phyloP scores from a whole-genome alignment of 2,329 filamentous ascomycete genomes.

The Paramyrothecium sp. region DNA sequence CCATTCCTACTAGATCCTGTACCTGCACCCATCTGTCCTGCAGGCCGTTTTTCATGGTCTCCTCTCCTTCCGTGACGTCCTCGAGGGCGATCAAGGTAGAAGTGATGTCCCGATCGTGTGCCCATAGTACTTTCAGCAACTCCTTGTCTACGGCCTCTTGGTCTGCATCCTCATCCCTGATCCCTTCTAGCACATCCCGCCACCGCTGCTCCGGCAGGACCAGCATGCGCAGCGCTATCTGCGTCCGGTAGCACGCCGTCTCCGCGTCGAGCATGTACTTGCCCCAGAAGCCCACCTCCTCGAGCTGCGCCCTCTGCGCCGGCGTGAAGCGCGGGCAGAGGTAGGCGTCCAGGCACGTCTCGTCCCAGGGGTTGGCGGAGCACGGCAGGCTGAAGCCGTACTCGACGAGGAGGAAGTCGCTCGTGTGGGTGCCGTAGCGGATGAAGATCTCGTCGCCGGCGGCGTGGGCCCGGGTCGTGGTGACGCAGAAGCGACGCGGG shows the following conservation, averaged over 20 bases:
- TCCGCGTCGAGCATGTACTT: constrained; percentile 50
- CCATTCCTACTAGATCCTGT: constrained; percentile 15
- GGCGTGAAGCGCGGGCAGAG: constrained; percentile 36
- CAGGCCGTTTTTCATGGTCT: constrained; percentile 16
- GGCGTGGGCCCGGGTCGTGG: constrained; percentile 46
- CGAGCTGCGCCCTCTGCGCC: constrained; percentile 34
- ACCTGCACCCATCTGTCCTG: constrained; percentile 23
- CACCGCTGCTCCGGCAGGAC: constrained; percentile 37
- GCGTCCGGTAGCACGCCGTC: constrained; percentile 53
- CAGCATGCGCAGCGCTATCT: constrained; percentile 47
- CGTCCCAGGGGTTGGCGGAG: constrained; percentile 50
- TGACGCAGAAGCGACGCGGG: constrained; percentile 51
- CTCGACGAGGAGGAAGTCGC: constrained; percentile 70
- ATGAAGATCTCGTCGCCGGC: constrained; percentile 65
- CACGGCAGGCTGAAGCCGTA: constrained; percentile 51
- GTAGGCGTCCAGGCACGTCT: constrained; percentile 45
- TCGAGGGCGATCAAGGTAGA: constrained; percentile 27
- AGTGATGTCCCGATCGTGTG: constrained; percentile 31
- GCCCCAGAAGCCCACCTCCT: constrained; percentile 47
- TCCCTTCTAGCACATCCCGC: constrained; percentile 42
- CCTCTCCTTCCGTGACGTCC: constrained; percentile 25
- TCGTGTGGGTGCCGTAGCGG: constrained; percentile 67
- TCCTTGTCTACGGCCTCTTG: constrained; percentile 33
- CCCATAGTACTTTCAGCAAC: constrained; percentile 34
- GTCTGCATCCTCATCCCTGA: constrained; percentile 44